A percentile compares a stretch with the other conserved stretches of the same genome.
Evolutionary conservation across 345 rosid genomes (phyloP).

Genomic region (Carallia pectinifolia): DNA sequence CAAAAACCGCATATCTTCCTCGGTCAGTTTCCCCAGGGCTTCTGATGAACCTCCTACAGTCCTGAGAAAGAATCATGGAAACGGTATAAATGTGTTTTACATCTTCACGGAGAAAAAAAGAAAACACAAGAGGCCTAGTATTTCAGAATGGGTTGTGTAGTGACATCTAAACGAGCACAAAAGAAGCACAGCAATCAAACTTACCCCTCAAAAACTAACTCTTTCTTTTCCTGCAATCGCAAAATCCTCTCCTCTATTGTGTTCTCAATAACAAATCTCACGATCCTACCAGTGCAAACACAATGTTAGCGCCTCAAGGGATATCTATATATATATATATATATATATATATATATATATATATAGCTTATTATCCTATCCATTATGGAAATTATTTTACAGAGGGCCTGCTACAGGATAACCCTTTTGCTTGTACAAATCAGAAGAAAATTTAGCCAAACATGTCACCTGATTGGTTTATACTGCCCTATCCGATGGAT

Average conservation of each 20-base stretch:
- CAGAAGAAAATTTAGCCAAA: conserved; percentile 7
- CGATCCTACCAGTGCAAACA: conserved; percentile 43
- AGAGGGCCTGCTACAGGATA: too few relatives aligned
- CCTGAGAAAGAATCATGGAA: conserved; percentile 28
- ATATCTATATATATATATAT: not conserved
- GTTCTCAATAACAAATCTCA: conserved; percentile 88
- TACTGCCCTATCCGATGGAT: conserved; percentile 96
- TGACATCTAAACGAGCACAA: not conserved
- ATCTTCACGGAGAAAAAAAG: not conserved
- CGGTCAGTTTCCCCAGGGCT: conserved; percentile 81
- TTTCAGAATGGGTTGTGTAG: not conserved
- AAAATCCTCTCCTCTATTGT: conserved; percentile 92
- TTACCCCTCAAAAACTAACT: conserved; percentile 95
- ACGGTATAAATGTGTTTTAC: too few relatives aligned
- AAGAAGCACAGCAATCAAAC: conserved; percentile 5
- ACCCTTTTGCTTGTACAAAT: not conserved
- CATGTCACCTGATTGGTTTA: conserved; percentile 81
- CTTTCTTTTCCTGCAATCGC: conserved; percentile 89
- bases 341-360: not conserved
- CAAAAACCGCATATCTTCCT: conserved; percentile 68
- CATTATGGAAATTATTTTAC: not conserved
- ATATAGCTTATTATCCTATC: not conserved
- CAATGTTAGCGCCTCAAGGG: conserved; percentile 5
- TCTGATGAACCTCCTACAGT: conserved; percentile 87
- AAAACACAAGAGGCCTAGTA: not conserved